Conservation (phyloP, 2,329 filamentous ascomycete genomes). For the Epichloe coenophiala region DNA sequence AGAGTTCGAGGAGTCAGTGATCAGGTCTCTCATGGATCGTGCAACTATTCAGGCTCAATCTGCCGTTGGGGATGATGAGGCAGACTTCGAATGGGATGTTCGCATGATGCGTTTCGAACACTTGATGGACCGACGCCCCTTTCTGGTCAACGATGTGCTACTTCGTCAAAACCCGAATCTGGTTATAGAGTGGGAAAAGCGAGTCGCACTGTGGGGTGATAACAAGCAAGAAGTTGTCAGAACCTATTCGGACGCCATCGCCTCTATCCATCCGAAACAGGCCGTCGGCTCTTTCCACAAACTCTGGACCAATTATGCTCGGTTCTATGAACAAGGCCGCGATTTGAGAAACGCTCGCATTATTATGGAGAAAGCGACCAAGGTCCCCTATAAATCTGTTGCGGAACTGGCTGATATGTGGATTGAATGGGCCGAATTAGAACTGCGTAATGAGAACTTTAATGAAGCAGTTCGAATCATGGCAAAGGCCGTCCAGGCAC, state of each 20-base stretch:
- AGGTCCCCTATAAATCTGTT: conserved; percentile 97
- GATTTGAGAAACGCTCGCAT: conserved; percentile 75
- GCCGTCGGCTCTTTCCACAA: conserved; percentile 88
- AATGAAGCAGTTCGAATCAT: conserved; percentile 90
- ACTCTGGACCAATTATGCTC: conserved; percentile 92
- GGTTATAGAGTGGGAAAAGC: conserved; percentile 93
- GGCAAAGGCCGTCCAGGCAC: conserved; percentile 94
- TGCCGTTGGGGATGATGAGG: conserved; percentile 62
- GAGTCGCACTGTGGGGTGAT: conserved; percentile 87
- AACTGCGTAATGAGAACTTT: conserved; percentile 89
- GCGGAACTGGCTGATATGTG: conserved; percentile 93
- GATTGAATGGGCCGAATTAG: conserved; percentile 99
- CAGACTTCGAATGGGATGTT: conserved; percentile 89
- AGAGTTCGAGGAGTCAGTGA: conserved; percentile 94
- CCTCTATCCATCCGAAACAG: conserved; percentile 85
- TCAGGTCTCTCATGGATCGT: conserved; percentile 79
- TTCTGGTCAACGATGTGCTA: conserved; percentile 90
- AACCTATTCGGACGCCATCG: conserved; percentile 89
- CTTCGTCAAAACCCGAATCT: conserved; percentile 93
- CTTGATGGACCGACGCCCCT: conserved; percentile 90
- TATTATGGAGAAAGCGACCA: conserved; percentile 96
- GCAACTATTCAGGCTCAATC: conserved; percentile 70
- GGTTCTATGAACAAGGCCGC: conserved; percentile 83
- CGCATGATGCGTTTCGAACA: conserved; percentile 97
- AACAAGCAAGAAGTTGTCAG: conserved; percentile 85